Evolutionary conservation across 192 early-diverging fungal genomes (phyloP).

Genomic region (Spinellus fusiger): DNA sequence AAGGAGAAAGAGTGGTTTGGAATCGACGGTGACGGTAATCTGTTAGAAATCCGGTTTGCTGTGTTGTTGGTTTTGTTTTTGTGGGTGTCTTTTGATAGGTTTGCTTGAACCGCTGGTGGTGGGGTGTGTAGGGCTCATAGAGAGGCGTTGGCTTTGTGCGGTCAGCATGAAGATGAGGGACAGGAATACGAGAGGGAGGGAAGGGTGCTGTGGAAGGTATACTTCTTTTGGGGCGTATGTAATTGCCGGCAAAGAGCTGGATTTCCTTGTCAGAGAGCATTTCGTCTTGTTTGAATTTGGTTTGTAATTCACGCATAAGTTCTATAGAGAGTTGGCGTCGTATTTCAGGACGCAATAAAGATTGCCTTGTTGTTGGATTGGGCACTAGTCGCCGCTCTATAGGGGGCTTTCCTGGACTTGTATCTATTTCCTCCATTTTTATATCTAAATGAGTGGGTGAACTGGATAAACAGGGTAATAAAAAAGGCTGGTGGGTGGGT

Average conservation of each 20-base stretch:
- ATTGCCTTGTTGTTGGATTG: background rate
- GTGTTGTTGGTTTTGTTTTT: background rate
- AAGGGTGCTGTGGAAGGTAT: constrained; percentile 2
- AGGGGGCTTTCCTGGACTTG: background rate
- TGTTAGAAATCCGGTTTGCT: background rate
- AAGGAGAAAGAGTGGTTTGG: too few relatives aligned
- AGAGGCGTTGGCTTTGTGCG: constrained; percentile 2
- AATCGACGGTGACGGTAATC: background rate
- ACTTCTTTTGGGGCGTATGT: background rate
- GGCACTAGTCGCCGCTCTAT: background rate
- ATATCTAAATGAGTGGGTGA: constrained; percentile 32
- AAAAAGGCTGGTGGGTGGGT: constrained; percentile 19
- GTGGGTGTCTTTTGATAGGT: background rate
- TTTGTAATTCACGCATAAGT: constrained; percentile 11
- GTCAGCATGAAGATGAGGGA: constrained; percentile 5
- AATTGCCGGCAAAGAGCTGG: background rate
- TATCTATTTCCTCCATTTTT: background rate
- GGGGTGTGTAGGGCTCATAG: constrained; percentile 7
- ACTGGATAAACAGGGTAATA: constrained; percentile 39
- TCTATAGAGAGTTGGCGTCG: constrained; percentile 11
- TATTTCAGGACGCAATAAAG: constrained; percentile 11
- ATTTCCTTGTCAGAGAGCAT: constrained; percentile 22
- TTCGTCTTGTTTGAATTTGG: constrained; percentile 18
- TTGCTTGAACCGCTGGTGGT: background rate
- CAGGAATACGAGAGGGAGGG: constrained; percentile 20